Evolutionary conservation across 106 monocot species (phyloP), one percentile per base, ranked within the genome.

Genomic region (Apostasia shenzhenica): DNA sequence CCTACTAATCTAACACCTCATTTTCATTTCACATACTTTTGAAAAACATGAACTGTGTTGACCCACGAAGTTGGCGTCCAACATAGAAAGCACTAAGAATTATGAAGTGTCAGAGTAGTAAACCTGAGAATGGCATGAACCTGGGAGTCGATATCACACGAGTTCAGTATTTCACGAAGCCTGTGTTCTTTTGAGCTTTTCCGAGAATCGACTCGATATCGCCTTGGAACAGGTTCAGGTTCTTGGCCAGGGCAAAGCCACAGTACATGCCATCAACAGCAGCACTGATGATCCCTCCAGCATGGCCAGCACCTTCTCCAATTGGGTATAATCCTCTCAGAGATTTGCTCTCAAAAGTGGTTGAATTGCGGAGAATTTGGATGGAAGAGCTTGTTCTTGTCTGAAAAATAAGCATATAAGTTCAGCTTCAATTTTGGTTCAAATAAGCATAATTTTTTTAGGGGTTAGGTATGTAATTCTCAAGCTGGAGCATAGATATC

Each of bases 251-350:
- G 3, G 99, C 86, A 78, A 99, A 88, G 43, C 99, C 99, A 61
- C 92, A 93, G 70, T 85, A 90, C 77, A 99, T 70, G 7, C 99
- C 99, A 76, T 99, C 99, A 6, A 99, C 99, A 6, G 99, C 87
- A 48, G 99, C 90, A 68, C 99, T 99, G 9, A 93, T 63, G 6
- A 99, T 99, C 4, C 99, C 99, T 9, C 99, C 93, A 3, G 99
- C 93, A 73, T 93, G 88, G 1, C 99, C 99, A 2, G 93, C 99
- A 14, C 99, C 99, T 88, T 99, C 99, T 42, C 99, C 99, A 8
- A 84, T 77, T 6, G 99, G 99, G 73, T 90, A 93, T 41, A 99
- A 59, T 38, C 99, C 85, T 55, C 55, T 70, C 46, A 87, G 48
- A 40, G 89, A 87, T 38, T 78, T 99, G 79, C 93, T 90, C 78